Evolutionary conservation across 169 alveolate species (phyloP).

Genomic region (Plasmodium gonderi): DNA sequence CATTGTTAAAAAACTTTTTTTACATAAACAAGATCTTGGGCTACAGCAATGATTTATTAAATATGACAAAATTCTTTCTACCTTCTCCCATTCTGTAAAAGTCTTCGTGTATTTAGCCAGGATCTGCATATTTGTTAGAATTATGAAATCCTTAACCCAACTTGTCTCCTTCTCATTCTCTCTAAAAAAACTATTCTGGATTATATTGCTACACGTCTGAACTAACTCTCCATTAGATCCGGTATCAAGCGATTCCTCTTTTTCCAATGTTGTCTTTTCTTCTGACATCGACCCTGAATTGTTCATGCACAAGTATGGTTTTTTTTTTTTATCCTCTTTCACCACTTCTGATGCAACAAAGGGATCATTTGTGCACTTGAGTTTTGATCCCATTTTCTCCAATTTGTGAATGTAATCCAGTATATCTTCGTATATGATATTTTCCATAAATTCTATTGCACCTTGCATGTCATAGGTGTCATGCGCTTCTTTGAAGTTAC

Average conservation of each 20-base stretch:
- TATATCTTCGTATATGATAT: constrained; percentile 41
- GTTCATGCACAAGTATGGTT: no score
- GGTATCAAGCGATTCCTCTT: background rate
- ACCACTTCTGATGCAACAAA: background rate
- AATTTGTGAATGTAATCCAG: constrained; percentile 17
- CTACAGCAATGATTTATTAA: constrained; percentile 35
- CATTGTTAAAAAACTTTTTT: constrained; percentile 58
- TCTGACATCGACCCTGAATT: background rate
- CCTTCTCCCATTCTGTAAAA: constrained; percentile 22
- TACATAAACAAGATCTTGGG: constrained; percentile 47
- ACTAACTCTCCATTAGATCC: background rate
- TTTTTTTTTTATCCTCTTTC: background rate
- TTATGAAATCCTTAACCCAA: constrained; percentile 33
- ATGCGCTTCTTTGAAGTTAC: no score
- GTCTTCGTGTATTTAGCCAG: constrained; percentile 9
- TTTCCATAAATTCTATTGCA: background rate
- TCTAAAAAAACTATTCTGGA: background rate
- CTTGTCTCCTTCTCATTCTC: background rate
- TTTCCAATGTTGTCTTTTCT: background rate
- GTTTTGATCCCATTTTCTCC: background rate
- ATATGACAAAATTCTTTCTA: constrained; percentile 18
- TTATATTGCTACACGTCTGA: background rate
- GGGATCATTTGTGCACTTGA: background rate
- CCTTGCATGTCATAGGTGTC: background rate
- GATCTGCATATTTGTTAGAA: constrained; percentile 32